Evolutionary conservation across 352 stramenopile species (phyloP), one percentile per base, ranked within the genome.

Genomic region (Phytophthora rubi): DNA sequence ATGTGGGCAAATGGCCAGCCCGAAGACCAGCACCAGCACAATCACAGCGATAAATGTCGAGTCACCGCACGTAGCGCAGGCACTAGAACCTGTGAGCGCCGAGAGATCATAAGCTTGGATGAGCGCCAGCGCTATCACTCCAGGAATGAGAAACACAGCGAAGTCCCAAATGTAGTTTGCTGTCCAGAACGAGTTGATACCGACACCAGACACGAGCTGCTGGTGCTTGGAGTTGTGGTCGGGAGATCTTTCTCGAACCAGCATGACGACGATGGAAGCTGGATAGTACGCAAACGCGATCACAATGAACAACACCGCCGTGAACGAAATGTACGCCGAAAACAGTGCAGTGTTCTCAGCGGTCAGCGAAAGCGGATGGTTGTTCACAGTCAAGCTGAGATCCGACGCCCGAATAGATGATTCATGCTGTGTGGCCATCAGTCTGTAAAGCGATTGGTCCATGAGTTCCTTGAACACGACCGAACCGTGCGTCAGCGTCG

Each of bases 141-240:
- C 68, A 15, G 84, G 79, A 0, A 98, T 72, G 48, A 94, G 65
- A 77, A 98, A 98, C 44, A 94, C 91, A 3, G 90, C 44, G 39
- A 97, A 75, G 61, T 99, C 95, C 80, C 92, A 98, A 13, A 90
- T 57, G 63, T 92, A 98, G 39, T 97, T 99, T 18, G 92, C 90
- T 1, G 97, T 52, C 97, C 97, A 99, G 73, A 98, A 99, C 4
- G 92, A 83, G 1, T 70, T 71, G 18, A 98, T 79, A n/a, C 82
- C 83, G 9, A 98, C 95, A 10, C 97, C 97, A 3, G 90, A 97
- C 18, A 99, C 95, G 59, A 83, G 88, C 72, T 98, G 93, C 66
- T 98, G 89, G 80, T 99, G 97, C 75, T 99, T 99, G 2, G 95
- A 93, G 70, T 98, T 98, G 72, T 84, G 75, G 97, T 94, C 21